Evolutionary conservation across 768 basidiomycete genomes (phyloP).

Genomic region (Rhizopogon vinicolor): DNA sequence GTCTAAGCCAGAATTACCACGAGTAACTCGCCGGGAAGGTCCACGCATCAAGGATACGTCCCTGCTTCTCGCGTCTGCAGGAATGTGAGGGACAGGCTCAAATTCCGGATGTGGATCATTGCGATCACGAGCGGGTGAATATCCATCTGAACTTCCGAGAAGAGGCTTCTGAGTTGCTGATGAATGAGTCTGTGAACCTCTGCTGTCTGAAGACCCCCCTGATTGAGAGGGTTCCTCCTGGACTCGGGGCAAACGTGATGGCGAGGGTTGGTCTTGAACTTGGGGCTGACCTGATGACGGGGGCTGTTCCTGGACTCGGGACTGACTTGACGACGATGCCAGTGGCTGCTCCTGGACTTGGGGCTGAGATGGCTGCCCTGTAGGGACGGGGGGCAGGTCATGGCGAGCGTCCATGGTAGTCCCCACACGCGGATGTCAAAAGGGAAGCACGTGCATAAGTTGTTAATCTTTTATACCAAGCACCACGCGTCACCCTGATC

Average conservation of each 20-base stretch:
- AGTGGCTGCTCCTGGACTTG: background rate
- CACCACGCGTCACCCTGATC: no score
- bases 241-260: slow-evolving; percentile 1
- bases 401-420: slow-evolving; percentile 13
- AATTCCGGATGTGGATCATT: slow-evolving; percentile 8
- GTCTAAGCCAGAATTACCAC: slow-evolving; percentile 11
- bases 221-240: background rate
- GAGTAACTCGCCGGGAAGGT: slow-evolving; percentile 5
- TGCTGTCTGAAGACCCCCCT: background rate
- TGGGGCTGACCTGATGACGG: background rate
- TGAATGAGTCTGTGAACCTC: background rate
- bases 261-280: background rate
- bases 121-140: background rate
- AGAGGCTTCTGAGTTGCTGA: slow-evolving; percentile 7
- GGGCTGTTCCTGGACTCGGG: background rate
- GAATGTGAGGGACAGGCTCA: slow-evolving; percentile 1
- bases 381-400: background rate
- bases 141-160: slow-evolving; percentile 6
- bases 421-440: background rate
- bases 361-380: background rate
- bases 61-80: slow-evolving; percentile 9
- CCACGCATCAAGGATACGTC: slow-evolving; percentile 11
- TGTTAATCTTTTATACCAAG: no score
- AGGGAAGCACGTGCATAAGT: no score
- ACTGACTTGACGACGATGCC: background rate